Evolutionary conservation across 1,284 basidiomycete species (phyloP).

Genomic region (Ustilago nuda): DNA sequence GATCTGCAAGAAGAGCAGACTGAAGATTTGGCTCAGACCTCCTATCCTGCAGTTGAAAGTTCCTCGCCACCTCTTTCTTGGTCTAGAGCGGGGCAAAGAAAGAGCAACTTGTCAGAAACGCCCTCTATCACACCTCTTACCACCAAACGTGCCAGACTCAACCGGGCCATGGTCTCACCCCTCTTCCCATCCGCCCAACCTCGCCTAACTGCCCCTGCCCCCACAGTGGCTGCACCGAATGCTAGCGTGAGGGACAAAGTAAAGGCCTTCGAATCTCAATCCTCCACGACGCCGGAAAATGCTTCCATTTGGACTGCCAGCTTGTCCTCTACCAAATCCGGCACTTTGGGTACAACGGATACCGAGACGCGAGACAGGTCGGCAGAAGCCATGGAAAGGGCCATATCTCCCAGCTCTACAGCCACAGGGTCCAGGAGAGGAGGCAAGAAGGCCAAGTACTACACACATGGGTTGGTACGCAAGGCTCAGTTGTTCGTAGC

Average conservation of each 20-base stretch:
- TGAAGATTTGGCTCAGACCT: not conserved
- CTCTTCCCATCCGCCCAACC: constrained; percentile 38
- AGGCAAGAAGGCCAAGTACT: constrained; percentile 3
- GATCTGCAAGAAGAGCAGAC: constrained; percentile 19
- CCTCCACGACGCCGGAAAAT: not conserved
- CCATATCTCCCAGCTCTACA: constrained; percentile 9
- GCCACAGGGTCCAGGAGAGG: constrained; percentile 1
- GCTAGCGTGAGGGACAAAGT: constrained; percentile 54
- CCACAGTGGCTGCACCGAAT: not conserved
- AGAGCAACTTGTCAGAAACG: constrained; percentile 45
- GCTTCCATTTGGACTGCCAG: constrained; percentile 28
- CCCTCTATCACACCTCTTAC: constrained; percentile 59
- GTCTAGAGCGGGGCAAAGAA: not conserved
- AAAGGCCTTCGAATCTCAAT: constrained; percentile 46
- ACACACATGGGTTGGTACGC: constrained; percentile 48
- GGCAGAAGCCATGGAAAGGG: constrained; percentile 5
- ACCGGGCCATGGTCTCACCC: constrained; percentile 52
- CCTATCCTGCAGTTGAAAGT: not conserved
- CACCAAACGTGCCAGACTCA: constrained; percentile 57
- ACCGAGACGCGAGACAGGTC: not conserved
- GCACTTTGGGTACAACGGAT: not conserved
- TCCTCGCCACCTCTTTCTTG: not conserved
- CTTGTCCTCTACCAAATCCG: constrained; percentile 25
- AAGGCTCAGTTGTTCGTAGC: constrained; percentile 60
- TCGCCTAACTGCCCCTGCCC: not conserved